These are phyloP conservation scores for Hymenoscyphus fraxineus DNA, from an alignment of 2,329 filamentous ascomycete species.

Conservation along the genomic window DNA sequence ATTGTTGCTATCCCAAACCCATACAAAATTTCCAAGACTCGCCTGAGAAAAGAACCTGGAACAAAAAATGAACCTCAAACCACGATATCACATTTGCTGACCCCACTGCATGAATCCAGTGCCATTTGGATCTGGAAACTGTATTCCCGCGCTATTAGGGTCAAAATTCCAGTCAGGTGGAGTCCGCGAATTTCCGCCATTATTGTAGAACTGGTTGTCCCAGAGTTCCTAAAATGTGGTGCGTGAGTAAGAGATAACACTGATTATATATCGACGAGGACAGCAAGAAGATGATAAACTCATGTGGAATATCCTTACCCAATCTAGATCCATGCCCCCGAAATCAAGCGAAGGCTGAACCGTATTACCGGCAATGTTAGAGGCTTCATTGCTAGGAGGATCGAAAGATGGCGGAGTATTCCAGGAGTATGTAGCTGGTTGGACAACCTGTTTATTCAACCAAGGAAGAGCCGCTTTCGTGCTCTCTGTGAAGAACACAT, in stretches of 20 bases:
- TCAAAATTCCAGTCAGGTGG: slow-evolving; percentile 20
- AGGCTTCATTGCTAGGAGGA: background rate
- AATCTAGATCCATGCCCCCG: slow-evolving; percentile 16
- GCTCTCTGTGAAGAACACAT: background rate
- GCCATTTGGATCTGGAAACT: background rate
- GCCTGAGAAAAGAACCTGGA: background rate
- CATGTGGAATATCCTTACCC: slow-evolving; percentile 17
- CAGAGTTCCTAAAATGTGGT: slow-evolving; percentile 18
- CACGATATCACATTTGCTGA: slow-evolving; percentile 3
- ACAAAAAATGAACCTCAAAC: background rate
- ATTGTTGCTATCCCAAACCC: background rate
- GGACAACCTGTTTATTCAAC: slow-evolving; percentile 1
- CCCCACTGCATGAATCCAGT: slow-evolving; percentile 6
- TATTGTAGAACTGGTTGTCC: slow-evolving; percentile 20
- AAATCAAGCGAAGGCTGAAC: background rate
- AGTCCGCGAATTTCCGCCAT: slow-evolving; percentile 7
- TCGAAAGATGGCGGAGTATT: background rate
- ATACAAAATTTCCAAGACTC: background rate
- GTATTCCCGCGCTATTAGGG: background rate
- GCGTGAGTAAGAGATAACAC: background rate
- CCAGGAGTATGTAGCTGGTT: background rate
- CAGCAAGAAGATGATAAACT: background rate
- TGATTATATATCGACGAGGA: background rate
- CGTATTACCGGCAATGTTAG: background rate
- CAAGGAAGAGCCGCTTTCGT: background rate